A percentile compares a stretch with the other conserved stretches of the same genome.
These are phyloP conservation scores for Leptographium galeiforme DNA, from an alignment of 2,329 filamentous ascomycete genomes.

Conservation along the genomic window DNA sequence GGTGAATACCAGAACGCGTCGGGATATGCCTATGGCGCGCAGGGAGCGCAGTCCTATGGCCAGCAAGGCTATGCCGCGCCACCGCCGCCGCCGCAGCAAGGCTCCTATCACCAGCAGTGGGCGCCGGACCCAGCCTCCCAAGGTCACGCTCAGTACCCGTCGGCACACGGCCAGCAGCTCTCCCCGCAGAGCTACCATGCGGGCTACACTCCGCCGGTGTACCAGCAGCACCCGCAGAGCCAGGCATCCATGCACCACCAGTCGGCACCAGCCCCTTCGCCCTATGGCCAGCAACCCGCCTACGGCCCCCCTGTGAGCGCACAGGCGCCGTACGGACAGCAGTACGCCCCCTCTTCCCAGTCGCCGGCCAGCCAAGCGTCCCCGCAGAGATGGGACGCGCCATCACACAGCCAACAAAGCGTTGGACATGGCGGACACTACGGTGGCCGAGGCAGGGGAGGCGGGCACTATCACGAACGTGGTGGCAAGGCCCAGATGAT, in stretches of 20 bases:
- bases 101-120: slow-evolving; percentile 26
- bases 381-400: slow-evolving; percentile 27
- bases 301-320: slow-evolving; percentile 15
- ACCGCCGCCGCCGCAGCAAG: slow-evolving; percentile 19
- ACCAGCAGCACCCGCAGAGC: slow-evolving; percentile 26
- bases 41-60: slow-evolving; percentile 17
- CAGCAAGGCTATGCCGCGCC: slow-evolving; percentile 13
- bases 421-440: slow-evolving; percentile 15
- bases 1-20: slow-evolving; percentile 27
- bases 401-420: slow-evolving; percentile 14
- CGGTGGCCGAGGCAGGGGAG: slow-evolving; percentile 25
- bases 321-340: slow-evolving; percentile 11
- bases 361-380: slow-evolving; percentile 20
- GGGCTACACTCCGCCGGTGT: slow-evolving; percentile 44
- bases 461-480: slow-evolving; percentile 25
- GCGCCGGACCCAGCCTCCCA: slow-evolving; percentile 22
- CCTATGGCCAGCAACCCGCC: slow-evolving; percentile 8
- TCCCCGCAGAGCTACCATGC: slow-evolving; percentile 43
- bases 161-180: slow-evolving; percentile 34
- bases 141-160: slow-evolving; percentile 16
- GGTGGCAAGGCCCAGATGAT: slow-evolving; percentile 27
- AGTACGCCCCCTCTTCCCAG: slow-evolving; percentile 10
- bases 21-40: slow-evolving; percentile 29
- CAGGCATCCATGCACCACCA: slow-evolving; percentile 13
- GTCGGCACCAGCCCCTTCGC: slow-evolving; percentile 9